Conservation (phyloP, 768 basidiomycete species). For the Crepidotus variabilis region DNA sequence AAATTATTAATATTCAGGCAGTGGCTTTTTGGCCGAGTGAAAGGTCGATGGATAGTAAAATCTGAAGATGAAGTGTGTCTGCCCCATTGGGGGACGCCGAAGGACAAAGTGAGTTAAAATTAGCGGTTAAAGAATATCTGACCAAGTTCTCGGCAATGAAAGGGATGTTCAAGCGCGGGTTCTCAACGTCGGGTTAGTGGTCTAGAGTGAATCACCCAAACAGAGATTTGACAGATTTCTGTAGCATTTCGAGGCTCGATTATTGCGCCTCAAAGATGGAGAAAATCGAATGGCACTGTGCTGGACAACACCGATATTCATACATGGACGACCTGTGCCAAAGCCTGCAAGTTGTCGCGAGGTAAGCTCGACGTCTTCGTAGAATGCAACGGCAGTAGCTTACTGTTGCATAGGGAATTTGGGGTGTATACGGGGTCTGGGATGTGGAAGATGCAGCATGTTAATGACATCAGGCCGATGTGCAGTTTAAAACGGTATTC, state of each 20-base stretch:
- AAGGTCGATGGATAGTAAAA: slow-evolving; percentile 27
- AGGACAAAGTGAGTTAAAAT: slow-evolving; percentile 21
- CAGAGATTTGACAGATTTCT: not conserved
- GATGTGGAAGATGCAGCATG: slow-evolving; percentile 26
- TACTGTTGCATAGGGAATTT: slow-evolving; percentile 22
- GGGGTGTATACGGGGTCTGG: slow-evolving; percentile 31
- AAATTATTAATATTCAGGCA: slow-evolving; percentile 3
- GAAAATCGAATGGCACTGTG: slow-evolving; percentile 27
- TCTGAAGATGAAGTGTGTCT: slow-evolving; percentile 22
- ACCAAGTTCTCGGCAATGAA: not conserved
- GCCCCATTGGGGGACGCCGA: slow-evolving; percentile 26
- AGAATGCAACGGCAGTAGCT: not conserved
- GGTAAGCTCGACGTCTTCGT: slow-evolving; percentile 14
- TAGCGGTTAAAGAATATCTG: not conserved
- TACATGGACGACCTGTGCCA: slow-evolving; percentile 18
- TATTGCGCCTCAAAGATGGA: slow-evolving; percentile 21
- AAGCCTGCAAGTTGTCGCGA: slow-evolving; percentile 25
- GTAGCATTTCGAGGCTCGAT: slow-evolving; percentile 26
- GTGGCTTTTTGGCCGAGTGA: slow-evolving; percentile 27
- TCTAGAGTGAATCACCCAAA: not conserved
- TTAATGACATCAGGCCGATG: not conserved
- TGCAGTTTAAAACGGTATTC: no score
- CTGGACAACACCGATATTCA: slow-evolving; percentile 22
- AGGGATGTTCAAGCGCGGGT: slow-evolving; percentile 10
- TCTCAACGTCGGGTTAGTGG: slow-evolving; percentile 20